Evolutionary conservation across 208 protist genomes (phyloP).

Genomic region (Endotrypanum monterogeii): DNA sequence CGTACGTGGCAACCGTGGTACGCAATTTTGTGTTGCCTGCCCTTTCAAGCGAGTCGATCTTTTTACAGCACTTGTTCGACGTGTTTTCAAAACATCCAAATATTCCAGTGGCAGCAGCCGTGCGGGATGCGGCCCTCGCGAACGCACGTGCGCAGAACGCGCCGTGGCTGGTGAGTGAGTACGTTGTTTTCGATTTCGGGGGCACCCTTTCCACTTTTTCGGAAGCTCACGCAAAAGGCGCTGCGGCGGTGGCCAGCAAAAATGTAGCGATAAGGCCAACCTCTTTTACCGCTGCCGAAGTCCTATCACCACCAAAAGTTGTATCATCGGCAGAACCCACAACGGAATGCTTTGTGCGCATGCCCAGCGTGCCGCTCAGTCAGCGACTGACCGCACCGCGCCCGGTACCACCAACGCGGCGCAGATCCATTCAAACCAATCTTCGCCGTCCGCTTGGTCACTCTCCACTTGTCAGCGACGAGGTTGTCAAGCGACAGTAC

Average conservation of each 20-base stretch:
- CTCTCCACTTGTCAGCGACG: background rate
- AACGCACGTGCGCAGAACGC: slow-evolving; percentile 29
- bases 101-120: slow-evolving; percentile 32
- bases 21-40: slow-evolving; percentile 30
- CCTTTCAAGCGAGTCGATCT: slow-evolving; percentile 10
- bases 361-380: slow-evolving; percentile 29
- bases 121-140: slow-evolving; percentile 35
- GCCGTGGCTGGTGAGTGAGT: slow-evolving; percentile 58
- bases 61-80: slow-evolving; percentile 33
- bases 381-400: slow-evolving; percentile 17
- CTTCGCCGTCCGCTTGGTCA: background rate
- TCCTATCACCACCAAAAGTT: background rate
- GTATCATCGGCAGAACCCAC: background rate
- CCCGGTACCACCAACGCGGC: slow-evolving; percentile 11
- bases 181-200: slow-evolving; percentile 64
- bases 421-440: background rate
- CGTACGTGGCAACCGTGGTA: slow-evolving; percentile 40
- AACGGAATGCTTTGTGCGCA: slow-evolving; percentile 18
- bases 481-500: slow-evolving; percentile 30
- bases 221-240: background rate
- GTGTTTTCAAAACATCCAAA: slow-evolving; percentile 28
- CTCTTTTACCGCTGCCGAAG: background rate
- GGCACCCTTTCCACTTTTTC: slow-evolving; percentile 41
- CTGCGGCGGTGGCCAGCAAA: background rate
- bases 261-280: background rate